Conservation (phyloP, 495 filamentous ascomycete species). For the Pyronema omphalodes region DNA sequence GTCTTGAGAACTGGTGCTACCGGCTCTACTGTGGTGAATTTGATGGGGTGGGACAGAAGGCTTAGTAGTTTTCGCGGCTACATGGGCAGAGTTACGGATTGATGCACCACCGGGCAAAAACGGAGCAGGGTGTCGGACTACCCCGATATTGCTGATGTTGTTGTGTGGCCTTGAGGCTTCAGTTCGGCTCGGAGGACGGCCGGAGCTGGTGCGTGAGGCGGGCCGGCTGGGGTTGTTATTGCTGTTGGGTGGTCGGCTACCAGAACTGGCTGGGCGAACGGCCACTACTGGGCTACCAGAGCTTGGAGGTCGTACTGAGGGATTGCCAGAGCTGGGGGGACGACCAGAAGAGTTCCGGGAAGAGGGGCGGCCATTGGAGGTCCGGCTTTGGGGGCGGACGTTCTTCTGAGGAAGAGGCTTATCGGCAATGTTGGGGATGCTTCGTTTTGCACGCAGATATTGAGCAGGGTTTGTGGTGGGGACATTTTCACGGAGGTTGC, state of each 20-base stretch:
- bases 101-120: constrained; percentile 68
- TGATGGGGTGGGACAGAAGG: constrained; percentile 13
- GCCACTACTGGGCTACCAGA: constrained; percentile 19
- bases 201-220: constrained; percentile 28
- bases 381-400: constrained; percentile 19
- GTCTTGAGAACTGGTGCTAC: constrained; percentile 43
- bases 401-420: constrained; percentile 20
- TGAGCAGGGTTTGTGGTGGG: constrained; percentile 50
- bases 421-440: constrained; percentile 56
- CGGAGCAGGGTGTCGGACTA: constrained; percentile 45
- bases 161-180: constrained; percentile 50
- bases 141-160: constrained; percentile 34
- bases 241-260: constrained; percentile 22
- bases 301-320: constrained; percentile 19
- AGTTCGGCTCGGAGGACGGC: constrained; percentile 24
- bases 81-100: constrained; percentile 58
- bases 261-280: constrained; percentile 16
- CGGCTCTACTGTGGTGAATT: constrained; percentile 35
- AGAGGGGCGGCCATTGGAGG: constrained; percentile 17
- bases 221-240: constrained; percentile 24
- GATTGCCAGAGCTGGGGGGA: constrained; percentile 22
- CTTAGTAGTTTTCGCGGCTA: constrained; percentile 49
- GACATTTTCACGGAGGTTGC: constrained; percentile 12
- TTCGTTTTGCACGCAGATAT: constrained; percentile 66
- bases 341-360: constrained; percentile 19